phyloP scores from a whole-genome alignment of 495 filamentous ascomycete species.

The Penicillium goetzii region DNA sequence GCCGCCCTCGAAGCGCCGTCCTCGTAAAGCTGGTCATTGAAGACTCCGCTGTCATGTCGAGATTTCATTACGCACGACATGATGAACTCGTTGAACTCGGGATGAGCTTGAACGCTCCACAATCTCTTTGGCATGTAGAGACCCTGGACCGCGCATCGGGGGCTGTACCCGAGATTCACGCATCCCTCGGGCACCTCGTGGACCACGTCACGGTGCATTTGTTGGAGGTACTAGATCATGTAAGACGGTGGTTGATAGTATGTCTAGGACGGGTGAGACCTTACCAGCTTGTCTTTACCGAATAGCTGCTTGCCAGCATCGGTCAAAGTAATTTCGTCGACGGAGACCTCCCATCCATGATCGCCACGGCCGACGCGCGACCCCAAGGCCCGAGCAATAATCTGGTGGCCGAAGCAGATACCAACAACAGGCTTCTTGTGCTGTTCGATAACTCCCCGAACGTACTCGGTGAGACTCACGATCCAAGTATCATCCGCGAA shows the following conservation, averaged over 20 bases:
- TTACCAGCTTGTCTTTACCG: slow-evolving; percentile 63
- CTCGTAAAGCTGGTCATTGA: slow-evolving; percentile 62
- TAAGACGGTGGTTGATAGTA: slow-evolving; percentile 1
- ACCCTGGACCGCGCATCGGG: slow-evolving; percentile 70
- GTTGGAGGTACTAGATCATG: slow-evolving; percentile 63
- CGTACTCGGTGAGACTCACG: slow-evolving; percentile 65
- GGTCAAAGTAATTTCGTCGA: slow-evolving; percentile 67
- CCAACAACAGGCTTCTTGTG: slow-evolving; percentile 70
- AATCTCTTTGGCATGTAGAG: slow-evolving; percentile 65
- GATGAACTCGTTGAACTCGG: slow-evolving; percentile 79
- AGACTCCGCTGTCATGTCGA: slow-evolving; percentile 63
- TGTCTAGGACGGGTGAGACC: slow-evolving; percentile 14
- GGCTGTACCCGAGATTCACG: slow-evolving; percentile 64
- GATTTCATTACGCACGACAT: slow-evolving; percentile 64
- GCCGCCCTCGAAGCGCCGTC: slow-evolving; percentile 64
- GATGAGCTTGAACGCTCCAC: slow-evolving; percentile 85
- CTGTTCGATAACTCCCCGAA: slow-evolving; percentile 53
- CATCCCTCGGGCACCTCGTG: slow-evolving; percentile 63
- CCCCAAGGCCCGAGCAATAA: slow-evolving; percentile 76
- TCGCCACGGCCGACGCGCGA: slow-evolving; percentile 62
- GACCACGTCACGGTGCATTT: slow-evolving; percentile 88
- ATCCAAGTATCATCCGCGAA: slow-evolving; percentile 76
- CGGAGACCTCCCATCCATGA: slow-evolving; percentile 77
- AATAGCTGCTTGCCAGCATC: slow-evolving; percentile 70
- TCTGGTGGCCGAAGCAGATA: slow-evolving; percentile 92